Evolutionary conservation across 2,329 filamentous ascomycete species (phyloP), one percentile per base, ranked within the genome.

Genomic region (Colletotrichum tropicicola): DNA sequence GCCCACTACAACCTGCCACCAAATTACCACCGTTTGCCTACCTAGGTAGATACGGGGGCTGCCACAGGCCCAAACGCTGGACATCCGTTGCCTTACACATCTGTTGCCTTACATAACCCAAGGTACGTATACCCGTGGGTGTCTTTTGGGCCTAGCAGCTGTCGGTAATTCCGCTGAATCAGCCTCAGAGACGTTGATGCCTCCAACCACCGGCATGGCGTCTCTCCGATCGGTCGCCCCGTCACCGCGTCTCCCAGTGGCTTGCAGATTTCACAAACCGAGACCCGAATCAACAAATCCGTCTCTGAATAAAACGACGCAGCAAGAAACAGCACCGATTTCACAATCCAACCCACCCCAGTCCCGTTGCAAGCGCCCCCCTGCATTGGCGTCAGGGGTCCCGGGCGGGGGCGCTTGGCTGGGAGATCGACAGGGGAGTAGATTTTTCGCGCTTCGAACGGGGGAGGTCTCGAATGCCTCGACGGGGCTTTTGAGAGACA

Each of bases 321-420:
- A 25, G 23, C n/a, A n/a, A 56, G 13, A 35, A 6, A 49, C 30
- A 12, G 13, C 27, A 52, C 12, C 10, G n/a, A n/a, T n/a, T n/a
- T n/a, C 8, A 19, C 32, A n/a, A n/a, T 13, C 35, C 15, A 37
- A n/a, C n/a, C n/a, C n/a, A n/a, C n/a, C n/a, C n/a, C n/a, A n/a
- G n/a, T n/a, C 43, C 45, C 28, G 28, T 10, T 17, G 43, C 54
- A 47, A 27, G 28, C 28, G 49, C 58, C 61, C 58, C 61, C 61
- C 61, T 65, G 61, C 49, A 65, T 65, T 6, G 25, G 35, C n/a
- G 25, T 49, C 56, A 60, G 61, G 61, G 56, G 56, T 21, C 47
- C 44, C 32, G 32, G 32, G 35, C 30, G 19, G 44, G 25, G 23
- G 41, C 43, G 44, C 51, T 58, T 58, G 44, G 44, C 44, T 49